These are phyloP conservation scores for Fusarium euwallaceae DNA, from an alignment of 2,329 filamentous ascomycete species.

Conservation along the genomic window DNA sequence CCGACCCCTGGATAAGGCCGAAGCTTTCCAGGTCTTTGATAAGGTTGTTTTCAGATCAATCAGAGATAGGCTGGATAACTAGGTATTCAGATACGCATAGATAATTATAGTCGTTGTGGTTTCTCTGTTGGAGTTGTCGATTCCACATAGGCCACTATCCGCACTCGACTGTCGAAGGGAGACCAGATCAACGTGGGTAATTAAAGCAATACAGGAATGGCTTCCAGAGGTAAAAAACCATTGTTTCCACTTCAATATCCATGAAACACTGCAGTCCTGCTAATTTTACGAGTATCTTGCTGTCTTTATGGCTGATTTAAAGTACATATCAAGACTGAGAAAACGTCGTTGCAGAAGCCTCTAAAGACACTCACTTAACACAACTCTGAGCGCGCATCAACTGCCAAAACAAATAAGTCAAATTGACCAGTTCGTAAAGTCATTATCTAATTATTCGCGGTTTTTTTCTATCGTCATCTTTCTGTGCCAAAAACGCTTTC, in stretches of 20 bases:
- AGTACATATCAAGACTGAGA: not conserved
- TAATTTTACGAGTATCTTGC: not conserved
- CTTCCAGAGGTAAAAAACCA: not conserved
- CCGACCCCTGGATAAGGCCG: not conserved
- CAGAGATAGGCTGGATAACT: slow-evolving; percentile 3
- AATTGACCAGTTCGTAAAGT: slow-evolving; percentile 27
- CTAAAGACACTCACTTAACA: not conserved
- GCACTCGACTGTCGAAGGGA: not conserved
- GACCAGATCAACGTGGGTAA: not conserved
- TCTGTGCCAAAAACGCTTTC: slow-evolving; percentile 41
- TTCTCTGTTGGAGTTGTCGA: not conserved
- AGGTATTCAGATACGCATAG: not conserved
- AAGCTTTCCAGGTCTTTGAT: not conserved
- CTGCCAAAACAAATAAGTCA: not conserved
- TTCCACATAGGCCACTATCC: not conserved
- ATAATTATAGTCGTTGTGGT: not conserved
- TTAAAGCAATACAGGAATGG: not conserved
- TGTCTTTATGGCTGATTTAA: not conserved
- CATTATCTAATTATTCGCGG: slow-evolving; percentile 42
- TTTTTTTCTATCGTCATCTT: slow-evolving; percentile 39
- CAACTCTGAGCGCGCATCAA: not conserved
- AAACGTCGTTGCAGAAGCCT: not conserved
- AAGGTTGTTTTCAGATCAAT: slow-evolving; percentile 1
- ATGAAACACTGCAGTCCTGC: not conserved
- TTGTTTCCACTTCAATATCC: not conserved